Evolutionary conservation across 306 rosid species (phyloP), one percentile per base, ranked within the genome.

Genomic region (Leucaena leucocephala): DNA sequence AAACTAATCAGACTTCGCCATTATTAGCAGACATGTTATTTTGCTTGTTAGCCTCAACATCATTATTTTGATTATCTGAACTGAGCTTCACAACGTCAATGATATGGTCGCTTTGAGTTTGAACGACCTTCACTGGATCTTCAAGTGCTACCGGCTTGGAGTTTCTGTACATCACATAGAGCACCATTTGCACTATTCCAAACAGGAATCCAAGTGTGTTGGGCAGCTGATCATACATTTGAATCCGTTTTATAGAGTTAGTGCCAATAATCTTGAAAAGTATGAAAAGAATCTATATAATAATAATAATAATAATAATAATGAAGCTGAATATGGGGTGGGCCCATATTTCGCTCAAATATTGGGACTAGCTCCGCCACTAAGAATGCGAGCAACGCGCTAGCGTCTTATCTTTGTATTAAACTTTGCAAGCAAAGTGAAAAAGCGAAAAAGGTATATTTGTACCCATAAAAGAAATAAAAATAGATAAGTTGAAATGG

Each of bases 181-280:
- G 77, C 66, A 78, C 88, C 98, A 95, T 95, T 83, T 95, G 99
- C 58, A 82, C 87, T 54, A 91, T 81, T 39, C 99, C 99, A 21
- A 90, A 95, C 52, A 95, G n/a, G 82, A 95, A 89, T 7, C 99
- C 99, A 7, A 95, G 86, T 6, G 90, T 81, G 42, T 95, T 95
- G 43, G 99, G 99, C 0, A 95, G 85, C 98, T 93, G 90, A 27
- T 27, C 27, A 16, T 40, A 40, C 42, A 40, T 76, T 77, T 13
- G 63, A 77, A 34, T 35, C 11, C 58, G 39, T 65, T 74, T 6
- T 17, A 27, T 15, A 36, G 75, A 21, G 71, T 79, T 7, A 38
- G n/a, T 68, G 43, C 21, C 36, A 54, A n/a, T 39, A 0, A 50
- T 55, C 62, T 55, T 8, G 9, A 50, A 77, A 80, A 42, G 35